Evolutionary conservation across 345 rosid species (phyloP).

Genomic region (Bruguiera sexangula): DNA sequence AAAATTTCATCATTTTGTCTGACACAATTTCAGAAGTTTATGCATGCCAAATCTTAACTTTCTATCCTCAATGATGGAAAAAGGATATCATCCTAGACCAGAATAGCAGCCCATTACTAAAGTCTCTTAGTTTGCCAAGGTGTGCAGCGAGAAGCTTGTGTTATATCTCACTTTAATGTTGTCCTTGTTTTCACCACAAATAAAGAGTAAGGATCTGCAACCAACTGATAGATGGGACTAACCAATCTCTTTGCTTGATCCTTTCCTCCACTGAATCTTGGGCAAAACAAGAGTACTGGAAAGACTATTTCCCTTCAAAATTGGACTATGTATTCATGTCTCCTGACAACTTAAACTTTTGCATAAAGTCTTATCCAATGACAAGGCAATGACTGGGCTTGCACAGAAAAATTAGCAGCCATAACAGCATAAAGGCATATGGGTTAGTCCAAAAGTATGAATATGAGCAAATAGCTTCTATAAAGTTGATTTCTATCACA

Average conservation of each 20-base stretch:
- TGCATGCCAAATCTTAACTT: no score
- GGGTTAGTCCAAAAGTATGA: neutral
- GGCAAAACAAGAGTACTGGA: neutral
- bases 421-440: neutral
- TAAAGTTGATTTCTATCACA: neutral
- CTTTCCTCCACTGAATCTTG: neutral
- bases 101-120: neutral
- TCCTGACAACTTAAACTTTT: neutral
- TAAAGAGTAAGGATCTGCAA: neutral
- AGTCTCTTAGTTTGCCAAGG: neutral
- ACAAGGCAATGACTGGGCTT: neutral
- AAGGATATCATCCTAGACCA: no score
- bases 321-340: neutral
- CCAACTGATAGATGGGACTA: neutral
- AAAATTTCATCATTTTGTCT: no score
- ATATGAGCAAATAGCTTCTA: neutral
- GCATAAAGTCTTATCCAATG: neutral
- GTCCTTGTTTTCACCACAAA: slow-evolving; percentile 2
- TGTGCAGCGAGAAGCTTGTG: neutral
- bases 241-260: neutral
- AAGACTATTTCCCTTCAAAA: neutral
- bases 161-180: neutral
- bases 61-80: no score
- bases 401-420: neutral
- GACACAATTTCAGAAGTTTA: no score